Base-by-base conservation (phyloP, 2,329 filamentous ascomycete species). In the Xylaria multiplex region DNA sequence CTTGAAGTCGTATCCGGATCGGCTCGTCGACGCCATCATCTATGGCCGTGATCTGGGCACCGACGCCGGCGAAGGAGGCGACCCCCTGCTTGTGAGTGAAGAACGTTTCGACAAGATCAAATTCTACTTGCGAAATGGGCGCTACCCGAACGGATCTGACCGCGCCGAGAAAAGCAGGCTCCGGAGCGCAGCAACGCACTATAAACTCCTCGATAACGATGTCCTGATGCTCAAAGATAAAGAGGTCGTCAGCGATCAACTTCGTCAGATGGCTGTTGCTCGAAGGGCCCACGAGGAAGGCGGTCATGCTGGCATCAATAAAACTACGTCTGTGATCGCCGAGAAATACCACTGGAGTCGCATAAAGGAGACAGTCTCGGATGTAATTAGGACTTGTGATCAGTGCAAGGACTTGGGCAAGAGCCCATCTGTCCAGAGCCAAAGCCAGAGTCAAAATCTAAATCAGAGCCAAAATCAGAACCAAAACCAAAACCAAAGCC, bases 101-200 rank as follows among this genome's bases (percentile, higher is more conserved):
- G 94, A 97, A 82, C 92, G 96, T 73, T 98, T 98, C 84, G 95
- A 97, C 84, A 97, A 97, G 85, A 98, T 98, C 78, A 91, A 94
- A 76, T 98, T 92, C 84, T 98, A 98, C 81, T 89, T 98, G 76
- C 96, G 97, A 81, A 93, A 94, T 79, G 91, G 91, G 76, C 93
- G 94, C 79, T 98, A 99, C 79, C 96, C 96, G 66, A 90, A 91
- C 74, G 95, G 94, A 69, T 94, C 95, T 76, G 93, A 97, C 83
- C 89, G 95, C 65, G 94, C 94, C 64, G 96, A 98, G 80, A 98
- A 98, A 86, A 95, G 91, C 81, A 91, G 95, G 73, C 88, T 99
- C 63, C 89, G 96, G 73, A 97, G 92, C 79, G 94, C 95, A 54
- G 94, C 94, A 46, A 97, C 93, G 22, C 95, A 98, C 80, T 98